Evolutionary conservation across 371 early-diverging fungal species (phyloP), one percentile per base, ranked within the genome.

Genomic region (Amoeboaphelidium protococcarum): DNA sequence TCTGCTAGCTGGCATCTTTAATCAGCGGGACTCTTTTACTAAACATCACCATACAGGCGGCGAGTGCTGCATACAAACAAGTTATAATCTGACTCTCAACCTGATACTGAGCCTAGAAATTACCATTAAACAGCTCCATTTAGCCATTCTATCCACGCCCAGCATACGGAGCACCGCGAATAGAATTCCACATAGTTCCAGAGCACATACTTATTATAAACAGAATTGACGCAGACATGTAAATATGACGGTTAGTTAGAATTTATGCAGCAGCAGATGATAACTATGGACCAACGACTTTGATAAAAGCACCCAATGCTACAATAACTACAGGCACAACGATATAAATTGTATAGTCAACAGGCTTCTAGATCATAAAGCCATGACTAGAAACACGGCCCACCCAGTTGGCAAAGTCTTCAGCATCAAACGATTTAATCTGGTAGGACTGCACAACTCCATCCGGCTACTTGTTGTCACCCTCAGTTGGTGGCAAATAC

Each of bases 161-260:
- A 26, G 72, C 51, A 48, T 68, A 82, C 19, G 79, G 78, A 1
- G 87, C 74, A 12, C 63, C 62, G 25, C 83, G 76, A 56, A 86
- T 86, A 47, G 68, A 68, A 58, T 83, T 83, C 81, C 81, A 86
- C 87, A 86, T 86, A 54, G 73, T 72, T 37, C 84, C 87, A 16
- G 77, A 74, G 26, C 69, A 78, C 72, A 82, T 77, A 44, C 72
- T 53, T 24, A 80, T 58, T 42, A 77, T 73, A n/a, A 6, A 20
- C 25, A 13, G 25, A 21, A 41, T 12, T 22, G 16, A 42, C 16
- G 13, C 41, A 21, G 16, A 37, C 41, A 46, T 43, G 25, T 40
- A 13, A 43, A 3, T 1, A 16, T 27, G 2, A 12, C 31, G 49
- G 23, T 12, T 12, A 21, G 25, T 24, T 20, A 46, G 3, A 46